Evolutionary conservation across 441 rosid genomes (phyloP).

Genomic region (Lepidium campestre): DNA sequence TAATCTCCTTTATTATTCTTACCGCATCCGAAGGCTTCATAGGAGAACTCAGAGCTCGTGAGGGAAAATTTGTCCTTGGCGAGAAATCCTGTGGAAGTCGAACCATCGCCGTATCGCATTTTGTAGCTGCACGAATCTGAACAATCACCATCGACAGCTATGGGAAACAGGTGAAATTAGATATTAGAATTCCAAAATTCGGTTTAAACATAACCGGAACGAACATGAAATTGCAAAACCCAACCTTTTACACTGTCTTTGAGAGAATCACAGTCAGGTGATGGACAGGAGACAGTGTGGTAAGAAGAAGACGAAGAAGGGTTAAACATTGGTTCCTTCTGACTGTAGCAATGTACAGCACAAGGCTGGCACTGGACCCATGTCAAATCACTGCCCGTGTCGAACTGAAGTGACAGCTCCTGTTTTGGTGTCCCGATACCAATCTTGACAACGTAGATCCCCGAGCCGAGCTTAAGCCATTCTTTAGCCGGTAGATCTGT

Average conservation of each 20-base stretch:
- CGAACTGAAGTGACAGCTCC: slow-evolving; percentile 34
- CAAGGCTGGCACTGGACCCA: slow-evolving; percentile 70
- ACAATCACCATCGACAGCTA: slow-evolving; percentile 38
- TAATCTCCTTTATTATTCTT: slow-evolving; percentile 48
- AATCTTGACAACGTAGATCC: slow-evolving; percentile 39
- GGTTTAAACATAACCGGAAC: background rate
- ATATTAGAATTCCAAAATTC: background rate
- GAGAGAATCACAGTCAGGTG: slow-evolving; percentile 31
- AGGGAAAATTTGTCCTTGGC: slow-evolving; percentile 47
- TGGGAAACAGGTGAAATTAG: background rate
- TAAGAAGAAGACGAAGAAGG: slow-evolving; percentile 37
- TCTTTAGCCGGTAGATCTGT: slow-evolving; percentile 35
- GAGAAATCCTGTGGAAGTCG: slow-evolving; percentile 45
- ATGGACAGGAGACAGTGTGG: slow-evolving; percentile 33
- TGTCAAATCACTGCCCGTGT: slow-evolving; percentile 57
- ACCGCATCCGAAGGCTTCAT: slow-evolving; percentile 64
- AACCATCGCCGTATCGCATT: slow-evolving; percentile 48
- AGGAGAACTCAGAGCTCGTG: slow-evolving; percentile 30
- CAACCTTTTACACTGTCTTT: slow-evolving; percentile 4
- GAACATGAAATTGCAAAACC: background rate
- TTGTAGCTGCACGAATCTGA: slow-evolving; percentile 43
- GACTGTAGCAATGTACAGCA: slow-evolving; percentile 30
- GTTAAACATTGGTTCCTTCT: slow-evolving; percentile 37
- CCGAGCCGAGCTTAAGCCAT: slow-evolving; percentile 40
- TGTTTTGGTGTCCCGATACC: slow-evolving; percentile 48